Percentiles rank a stretch among this genome's conserved stretches.
Evolutionary conservation across 306 rosid genomes (phyloP).

Genomic region (Quercus cerris): DNA sequence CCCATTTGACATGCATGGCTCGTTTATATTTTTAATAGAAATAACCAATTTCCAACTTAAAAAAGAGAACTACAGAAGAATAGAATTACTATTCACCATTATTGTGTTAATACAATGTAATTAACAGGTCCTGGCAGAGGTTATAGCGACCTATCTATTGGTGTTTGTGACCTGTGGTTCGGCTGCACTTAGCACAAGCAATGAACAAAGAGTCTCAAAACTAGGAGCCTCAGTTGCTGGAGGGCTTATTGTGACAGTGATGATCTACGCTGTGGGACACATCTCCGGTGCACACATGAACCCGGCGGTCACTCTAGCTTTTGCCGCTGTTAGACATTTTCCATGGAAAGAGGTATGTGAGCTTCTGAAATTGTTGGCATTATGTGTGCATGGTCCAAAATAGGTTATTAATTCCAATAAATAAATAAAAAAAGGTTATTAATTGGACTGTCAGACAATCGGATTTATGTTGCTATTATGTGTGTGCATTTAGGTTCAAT

Average conservation of each 20-base stretch:
- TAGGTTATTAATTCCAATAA: not conserved
- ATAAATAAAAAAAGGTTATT: too few relatives aligned
- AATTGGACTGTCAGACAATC: too few relatives aligned
- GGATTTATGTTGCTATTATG: not conserved
- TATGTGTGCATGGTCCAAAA: not conserved
- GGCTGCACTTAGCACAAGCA: conserved; percentile 48
- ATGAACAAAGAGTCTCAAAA: conserved; percentile 51
- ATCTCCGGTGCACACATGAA: conserved; percentile 90
- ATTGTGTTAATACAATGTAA: not conserved
- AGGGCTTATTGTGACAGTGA: conserved; percentile 63
- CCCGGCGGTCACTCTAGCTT: conserved; percentile 81
- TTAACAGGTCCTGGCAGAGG: conserved; percentile 67
- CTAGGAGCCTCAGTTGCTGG: conserved; percentile 73
- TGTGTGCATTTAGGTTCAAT: not conserved
- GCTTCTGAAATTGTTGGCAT: not conserved
- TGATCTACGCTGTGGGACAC: conserved; percentile 89
- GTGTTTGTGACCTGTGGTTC: conserved; percentile 78
- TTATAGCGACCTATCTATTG: conserved; percentile 59
- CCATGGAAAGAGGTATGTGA: conserved; percentile 76
- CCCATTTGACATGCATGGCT: not conserved
- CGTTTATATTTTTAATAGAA: not conserved
- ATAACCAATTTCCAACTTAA: not conserved
- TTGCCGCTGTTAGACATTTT: conserved; percentile 54
- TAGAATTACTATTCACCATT: not conserved
- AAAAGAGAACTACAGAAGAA: not conserved